A percentile compares a stretch with the other conserved stretches of the same genome.
phyloP scores from a whole-genome alignment of 495 filamentous ascomycete genomes.

The Tuber umbilicatum region DNA sequence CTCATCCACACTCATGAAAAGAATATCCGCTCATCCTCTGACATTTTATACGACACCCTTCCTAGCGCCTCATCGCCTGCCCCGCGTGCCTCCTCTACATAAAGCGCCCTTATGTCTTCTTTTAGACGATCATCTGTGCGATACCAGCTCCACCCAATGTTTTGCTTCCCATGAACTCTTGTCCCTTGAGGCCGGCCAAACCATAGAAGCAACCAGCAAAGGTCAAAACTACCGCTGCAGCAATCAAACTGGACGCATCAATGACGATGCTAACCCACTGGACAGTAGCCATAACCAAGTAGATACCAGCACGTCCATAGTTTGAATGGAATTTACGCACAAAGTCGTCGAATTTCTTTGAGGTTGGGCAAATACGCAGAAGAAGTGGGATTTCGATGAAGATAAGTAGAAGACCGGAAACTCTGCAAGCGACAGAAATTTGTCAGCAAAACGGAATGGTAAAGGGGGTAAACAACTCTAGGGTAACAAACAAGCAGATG shows the following conservation, averaged over 20 bases:
- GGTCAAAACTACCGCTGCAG: constrained; percentile 72
- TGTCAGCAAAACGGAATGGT: constrained; percentile 16
- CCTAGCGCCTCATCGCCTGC: neutral
- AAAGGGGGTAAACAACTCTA: neutral
- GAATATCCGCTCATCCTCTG: constrained; percentile 7
- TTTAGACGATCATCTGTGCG: constrained; percentile 96
- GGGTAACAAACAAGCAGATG: constrained; percentile 68
- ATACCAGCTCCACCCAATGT: constrained; percentile 90
- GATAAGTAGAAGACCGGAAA: constrained; percentile 76
- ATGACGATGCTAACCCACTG: constrained; percentile 73
- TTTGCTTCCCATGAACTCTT: constrained; percentile 94
- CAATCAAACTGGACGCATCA: constrained; percentile 60
- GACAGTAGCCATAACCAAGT: constrained; percentile 67
- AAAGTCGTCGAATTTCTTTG: constrained; percentile 74
- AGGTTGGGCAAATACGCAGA: constrained; percentile 95
- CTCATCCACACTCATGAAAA: constrained; percentile 5
- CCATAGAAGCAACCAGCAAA: constrained; percentile 75
- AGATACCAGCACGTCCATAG: constrained; percentile 94
- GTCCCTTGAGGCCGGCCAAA: constrained; percentile 77
- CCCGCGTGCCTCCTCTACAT: constrained; percentile 5
- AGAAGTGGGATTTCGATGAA: constrained; percentile 97
- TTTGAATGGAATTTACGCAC: constrained; percentile 90
- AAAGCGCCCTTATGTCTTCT: constrained; percentile 5
- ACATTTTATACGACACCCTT: constrained; percentile 11
- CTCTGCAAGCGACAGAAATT: constrained; percentile 47